Evolutionary conservation across 257 asterid species (phyloP).

Genomic region (Haberlea rhodopensis): DNA sequence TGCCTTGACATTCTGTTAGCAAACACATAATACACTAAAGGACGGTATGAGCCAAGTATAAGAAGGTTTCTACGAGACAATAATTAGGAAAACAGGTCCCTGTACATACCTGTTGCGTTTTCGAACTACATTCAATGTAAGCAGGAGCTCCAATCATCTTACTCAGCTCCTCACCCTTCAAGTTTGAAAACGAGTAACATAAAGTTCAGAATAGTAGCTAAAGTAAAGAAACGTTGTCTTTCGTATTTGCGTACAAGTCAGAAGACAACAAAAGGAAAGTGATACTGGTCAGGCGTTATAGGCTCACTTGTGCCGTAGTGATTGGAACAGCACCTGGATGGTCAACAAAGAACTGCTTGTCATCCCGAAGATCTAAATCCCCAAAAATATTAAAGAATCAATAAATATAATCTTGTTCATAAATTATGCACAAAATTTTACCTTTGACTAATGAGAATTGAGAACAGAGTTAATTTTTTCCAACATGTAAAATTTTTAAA

Average conservation of each 20-base stretch:
- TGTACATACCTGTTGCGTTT: conserved; percentile 58
- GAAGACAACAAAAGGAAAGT: conserved; percentile 10
- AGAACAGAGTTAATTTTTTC: background rate
- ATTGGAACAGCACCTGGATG: conserved; percentile 96
- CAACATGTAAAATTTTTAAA: conserved; percentile 1
- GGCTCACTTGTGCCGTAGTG: conserved; percentile 72
- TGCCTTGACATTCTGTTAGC: conserved; percentile 48
- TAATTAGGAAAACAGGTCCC: conserved; percentile 7
- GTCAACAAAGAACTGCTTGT: conserved; percentile 78
- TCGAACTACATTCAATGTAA: conserved; percentile 74
- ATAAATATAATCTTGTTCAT: conserved; percentile 7
- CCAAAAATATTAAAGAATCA: conserved; percentile 12
- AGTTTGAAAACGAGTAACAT: conserved; percentile 17
- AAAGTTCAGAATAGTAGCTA: conserved; percentile 17
- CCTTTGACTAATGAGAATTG: too few relatives aligned
- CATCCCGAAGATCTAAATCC: conserved; percentile 93
- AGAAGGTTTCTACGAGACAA: background rate
- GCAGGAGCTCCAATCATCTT: conserved; percentile 60
- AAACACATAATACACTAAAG: conserved; percentile 7
- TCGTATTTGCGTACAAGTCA: background rate
- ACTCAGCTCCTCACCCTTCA: conserved; percentile 71
- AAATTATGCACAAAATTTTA: background rate
- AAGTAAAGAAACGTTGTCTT: conserved; percentile 3
- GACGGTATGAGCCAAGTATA: background rate
- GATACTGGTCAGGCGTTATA: conserved; percentile 12